A percentile compares a stretch with the other conserved stretches of the same genome.
Evolutionary conservation across 2,329 filamentous ascomycete species (phyloP).

Genomic region (Chalara sp.): DNA sequence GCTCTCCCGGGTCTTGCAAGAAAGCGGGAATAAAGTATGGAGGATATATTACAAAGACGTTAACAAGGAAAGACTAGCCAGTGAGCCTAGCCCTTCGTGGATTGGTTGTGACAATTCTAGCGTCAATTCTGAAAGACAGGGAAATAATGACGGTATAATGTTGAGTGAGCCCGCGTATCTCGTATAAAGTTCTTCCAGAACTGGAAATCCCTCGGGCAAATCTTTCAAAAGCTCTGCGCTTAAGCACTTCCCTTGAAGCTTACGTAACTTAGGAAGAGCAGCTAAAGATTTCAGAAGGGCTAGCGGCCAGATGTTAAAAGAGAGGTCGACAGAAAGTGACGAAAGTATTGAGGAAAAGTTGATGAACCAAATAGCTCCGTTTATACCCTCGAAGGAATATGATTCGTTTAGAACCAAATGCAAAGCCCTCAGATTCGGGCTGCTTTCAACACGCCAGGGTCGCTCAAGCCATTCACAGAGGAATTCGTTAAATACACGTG

Average conservation of each 20-base stretch:
- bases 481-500: not conserved
- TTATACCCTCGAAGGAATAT: not conserved
- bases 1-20: no score
- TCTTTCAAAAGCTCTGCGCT: not conserved
- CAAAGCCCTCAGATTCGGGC: slow-evolving; percentile 1
- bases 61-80: not conserved
- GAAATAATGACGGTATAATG: not conserved
- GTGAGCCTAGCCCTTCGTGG: not conserved
- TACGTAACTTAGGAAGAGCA: not conserved
- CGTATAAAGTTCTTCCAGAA: slow-evolving; percentile 1
- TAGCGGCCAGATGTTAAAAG: slow-evolving; percentile 1
- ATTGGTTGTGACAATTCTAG: slow-evolving; percentile 3
- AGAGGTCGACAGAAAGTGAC: not conserved
- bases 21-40: no score
- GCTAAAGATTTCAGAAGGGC: not conserved
- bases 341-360: not conserved
- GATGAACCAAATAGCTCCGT: not conserved
- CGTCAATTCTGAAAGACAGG: not conserved
- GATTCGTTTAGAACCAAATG: not conserved
- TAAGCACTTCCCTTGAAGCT: not conserved
- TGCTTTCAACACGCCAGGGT: not conserved
- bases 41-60: not conserved
- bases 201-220: slow-evolving; percentile 1
- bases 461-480: not conserved
- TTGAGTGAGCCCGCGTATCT: not conserved